Conservation (phyloP, 352 stramenopile species). For the Pythium phragmiticola region DNA sequence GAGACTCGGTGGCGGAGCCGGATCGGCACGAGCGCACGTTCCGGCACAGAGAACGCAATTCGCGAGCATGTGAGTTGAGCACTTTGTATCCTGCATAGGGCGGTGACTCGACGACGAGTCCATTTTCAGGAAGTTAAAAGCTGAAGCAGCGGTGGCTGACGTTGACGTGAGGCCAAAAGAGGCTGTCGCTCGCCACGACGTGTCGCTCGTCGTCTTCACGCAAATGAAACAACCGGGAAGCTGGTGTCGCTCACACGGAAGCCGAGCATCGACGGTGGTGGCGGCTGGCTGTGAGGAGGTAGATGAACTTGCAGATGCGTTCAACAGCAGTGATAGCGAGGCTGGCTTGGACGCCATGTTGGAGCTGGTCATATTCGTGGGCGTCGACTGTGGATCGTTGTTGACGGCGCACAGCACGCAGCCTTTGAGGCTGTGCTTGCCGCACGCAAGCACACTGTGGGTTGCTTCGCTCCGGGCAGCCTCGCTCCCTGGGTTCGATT, state of each 20-base stretch:
- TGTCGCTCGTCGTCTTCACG: constrained; percentile 22
- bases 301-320: not conserved
- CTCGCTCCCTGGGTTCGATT: not conserved
- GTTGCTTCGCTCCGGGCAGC: not conserved
- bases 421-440: constrained; percentile 57
- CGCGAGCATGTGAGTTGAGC: constrained; percentile 49
- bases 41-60: constrained; percentile 73
- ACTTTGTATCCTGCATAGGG: constrained; percentile 31
- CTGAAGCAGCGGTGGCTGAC: not conserved
- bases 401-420: constrained; percentile 62
- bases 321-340: not conserved
- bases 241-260: constrained; percentile 44
- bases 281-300: not conserved
- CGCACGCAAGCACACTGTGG: constrained; percentile 22
- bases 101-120: not conserved
- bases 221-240: constrained; percentile 70
- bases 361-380: not conserved
- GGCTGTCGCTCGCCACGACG: not conserved
- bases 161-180: not conserved
- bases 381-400: constrained; percentile 17
- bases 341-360: not conserved
- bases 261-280: not conserved
- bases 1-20: not conserved
- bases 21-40: not conserved
- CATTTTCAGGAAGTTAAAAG: not conserved